These are phyloP conservation scores for Phytopythium kandeliae DNA, from an alignment of 352 stramenopile genomes.

Conservation along the genomic window DNA sequence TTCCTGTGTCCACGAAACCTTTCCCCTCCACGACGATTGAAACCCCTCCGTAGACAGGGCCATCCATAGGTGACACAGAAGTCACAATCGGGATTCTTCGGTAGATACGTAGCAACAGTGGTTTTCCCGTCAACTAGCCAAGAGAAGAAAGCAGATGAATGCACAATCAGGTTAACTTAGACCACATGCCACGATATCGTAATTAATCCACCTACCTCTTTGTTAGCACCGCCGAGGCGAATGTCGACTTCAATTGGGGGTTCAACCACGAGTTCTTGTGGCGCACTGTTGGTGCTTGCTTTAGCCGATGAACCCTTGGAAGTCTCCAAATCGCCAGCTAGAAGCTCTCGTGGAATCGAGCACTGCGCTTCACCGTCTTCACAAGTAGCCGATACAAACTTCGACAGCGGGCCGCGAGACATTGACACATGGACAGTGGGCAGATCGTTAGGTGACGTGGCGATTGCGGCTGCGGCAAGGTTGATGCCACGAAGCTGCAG, in stretches of 20 bases:
- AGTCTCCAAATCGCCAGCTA: neutral
- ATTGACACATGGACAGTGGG: conserved; percentile 41
- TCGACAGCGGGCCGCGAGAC: conserved; percentile 12
- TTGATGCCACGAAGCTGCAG: conserved; percentile 52
- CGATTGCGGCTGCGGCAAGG: conserved; percentile 24
- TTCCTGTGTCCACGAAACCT: conserved; percentile 57
- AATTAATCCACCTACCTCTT: conserved; percentile 22
- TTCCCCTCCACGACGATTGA: conserved; percentile 48
- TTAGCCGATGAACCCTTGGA: neutral
- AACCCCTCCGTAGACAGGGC: conserved; percentile 70
- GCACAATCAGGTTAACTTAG: too few relatives aligned
- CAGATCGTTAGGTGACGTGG: neutral
- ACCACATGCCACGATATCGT: too few relatives aligned
- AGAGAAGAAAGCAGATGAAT: neutral
- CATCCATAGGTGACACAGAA: conserved; percentile 54
- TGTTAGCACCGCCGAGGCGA: conserved; percentile 50
- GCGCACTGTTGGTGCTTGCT: neutral
- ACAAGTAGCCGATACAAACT: conserved; percentile 21
- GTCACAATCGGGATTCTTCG: conserved; percentile 27
- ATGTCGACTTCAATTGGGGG: conserved; percentile 52
- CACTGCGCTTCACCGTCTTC: conserved; percentile 34
- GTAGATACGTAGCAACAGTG: conserved; percentile 53
- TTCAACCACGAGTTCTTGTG: neutral
- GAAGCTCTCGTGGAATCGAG: conserved; percentile 24
- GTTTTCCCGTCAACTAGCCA: conserved; percentile 11